phyloP scores from a whole-genome alignment of 306 rosid genomes.

The Hippophae gyantsensis region DNA sequence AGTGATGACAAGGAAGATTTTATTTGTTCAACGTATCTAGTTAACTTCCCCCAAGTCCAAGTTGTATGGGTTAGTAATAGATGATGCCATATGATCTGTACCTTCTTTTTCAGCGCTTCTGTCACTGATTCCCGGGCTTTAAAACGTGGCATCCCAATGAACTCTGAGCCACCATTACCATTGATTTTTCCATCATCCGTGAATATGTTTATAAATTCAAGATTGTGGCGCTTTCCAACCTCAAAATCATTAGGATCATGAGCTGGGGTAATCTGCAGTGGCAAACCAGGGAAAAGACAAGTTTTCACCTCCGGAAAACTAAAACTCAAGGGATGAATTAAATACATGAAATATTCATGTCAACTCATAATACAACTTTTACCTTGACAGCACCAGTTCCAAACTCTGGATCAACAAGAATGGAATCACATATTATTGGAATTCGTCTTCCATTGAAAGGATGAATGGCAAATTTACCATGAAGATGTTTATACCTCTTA shows the following conservation, averaged over 20 bases:
- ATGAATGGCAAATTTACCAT: constrained; percentile 81
- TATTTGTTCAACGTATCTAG: no score
- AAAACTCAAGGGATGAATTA: constrained; percentile 12
- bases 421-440: constrained; percentile 72
- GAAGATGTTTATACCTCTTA: constrained; percentile 56
- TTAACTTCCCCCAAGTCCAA: no score
- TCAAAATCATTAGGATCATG: constrained; percentile 98
- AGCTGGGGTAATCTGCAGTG: constrained; percentile 89
- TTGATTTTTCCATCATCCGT: constrained; percentile 87
- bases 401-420: constrained; percentile 82
- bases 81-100: constrained; percentile 23
- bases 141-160: constrained; percentile 82
- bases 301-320: constrained; percentile 2
- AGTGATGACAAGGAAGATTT: no score
- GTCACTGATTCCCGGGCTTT: constrained; percentile 62
- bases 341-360: neutral
- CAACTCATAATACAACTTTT: constrained; percentile 11
- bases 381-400: constrained; percentile 99
- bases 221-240: constrained; percentile 82
- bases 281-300: constrained; percentile 14
- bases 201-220: constrained; percentile 68
- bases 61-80: neutral
- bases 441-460: constrained; percentile 80
- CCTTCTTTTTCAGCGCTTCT: constrained; percentile 77
- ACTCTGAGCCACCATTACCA: constrained; percentile 76